Evolutionary conservation across 2,329 filamentous ascomycete species (phyloP).

Genomic region (Catunica adiposa): DNA sequence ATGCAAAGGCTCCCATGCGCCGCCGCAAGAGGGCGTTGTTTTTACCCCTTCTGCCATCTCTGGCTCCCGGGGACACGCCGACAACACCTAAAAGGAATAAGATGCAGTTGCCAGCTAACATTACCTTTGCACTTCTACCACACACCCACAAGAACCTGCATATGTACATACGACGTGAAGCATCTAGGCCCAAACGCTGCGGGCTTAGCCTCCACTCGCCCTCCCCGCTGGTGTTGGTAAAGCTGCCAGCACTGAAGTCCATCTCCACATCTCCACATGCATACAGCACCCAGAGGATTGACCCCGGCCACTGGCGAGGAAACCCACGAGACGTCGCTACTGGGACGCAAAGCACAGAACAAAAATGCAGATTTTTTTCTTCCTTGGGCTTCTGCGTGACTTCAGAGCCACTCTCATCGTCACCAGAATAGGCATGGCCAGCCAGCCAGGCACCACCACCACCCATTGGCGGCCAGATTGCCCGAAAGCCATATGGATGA

Average conservation of each 20-base stretch:
- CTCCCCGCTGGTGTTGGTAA: background rate
- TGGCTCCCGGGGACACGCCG: no score
- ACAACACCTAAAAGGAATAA: no score
- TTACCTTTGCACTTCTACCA: no score
- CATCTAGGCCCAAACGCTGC: no score
- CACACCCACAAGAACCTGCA: no score
- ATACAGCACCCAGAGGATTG: background rate
- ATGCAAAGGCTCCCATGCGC: background rate
- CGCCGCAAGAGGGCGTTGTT: no score
- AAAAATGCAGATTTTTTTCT: background rate
- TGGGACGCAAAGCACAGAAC: background rate
- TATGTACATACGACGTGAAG: no score
- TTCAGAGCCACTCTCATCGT: background rate
- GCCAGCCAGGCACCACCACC: constrained; percentile 9
- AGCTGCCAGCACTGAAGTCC: background rate
- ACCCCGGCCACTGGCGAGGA: background rate
- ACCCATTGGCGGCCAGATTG: background rate
- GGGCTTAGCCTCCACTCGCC: background rate
- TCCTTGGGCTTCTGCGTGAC: background rate
- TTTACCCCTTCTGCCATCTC: no score
- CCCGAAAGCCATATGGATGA: no score
- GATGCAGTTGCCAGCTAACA: no score
- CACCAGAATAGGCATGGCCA: constrained; percentile 5
- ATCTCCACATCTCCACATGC: background rate
- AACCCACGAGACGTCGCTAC: background rate